Percentiles rank a stretch among this genome's conserved stretches.
Evolutionary conservation across 768 basidiomycete genomes (phyloP).

Genomic region (Panaeolus cyanescens): DNA sequence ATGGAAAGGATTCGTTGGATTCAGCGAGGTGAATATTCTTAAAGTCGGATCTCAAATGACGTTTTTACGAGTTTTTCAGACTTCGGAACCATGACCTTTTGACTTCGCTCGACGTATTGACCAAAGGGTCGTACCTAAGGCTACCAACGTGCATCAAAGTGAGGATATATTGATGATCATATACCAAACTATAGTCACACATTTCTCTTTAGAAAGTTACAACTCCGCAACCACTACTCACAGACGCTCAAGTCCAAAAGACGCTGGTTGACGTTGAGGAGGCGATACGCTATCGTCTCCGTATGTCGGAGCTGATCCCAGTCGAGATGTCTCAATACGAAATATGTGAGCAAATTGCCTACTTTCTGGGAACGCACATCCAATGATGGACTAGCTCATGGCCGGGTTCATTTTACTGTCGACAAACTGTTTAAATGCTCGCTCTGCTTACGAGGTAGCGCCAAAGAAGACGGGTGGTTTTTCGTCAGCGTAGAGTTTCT

Average conservation of each 20-base stretch:
- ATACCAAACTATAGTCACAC: constrained; percentile 3
- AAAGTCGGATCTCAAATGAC: not conserved
- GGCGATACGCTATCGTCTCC: constrained; percentile 76
- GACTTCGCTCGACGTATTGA: constrained; percentile 88
- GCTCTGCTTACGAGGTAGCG: constrained; percentile 71
- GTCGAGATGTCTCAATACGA: constrained; percentile 74
- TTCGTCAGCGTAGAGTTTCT: constrained; percentile 78
- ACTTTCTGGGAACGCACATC: constrained; percentile 13
- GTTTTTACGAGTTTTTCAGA: constrained; percentile 46
- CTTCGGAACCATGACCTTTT: constrained; percentile 92
- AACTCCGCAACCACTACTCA: constrained; percentile 64
- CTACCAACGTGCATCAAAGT: constrained; percentile 86
- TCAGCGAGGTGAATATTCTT: constrained; percentile 64
- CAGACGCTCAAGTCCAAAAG: constrained; percentile 63
- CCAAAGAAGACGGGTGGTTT: constrained; percentile 81
- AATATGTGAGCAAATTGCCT: constrained; percentile 47
- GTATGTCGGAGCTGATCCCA: constrained; percentile 79
- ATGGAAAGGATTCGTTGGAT: constrained; percentile 70
- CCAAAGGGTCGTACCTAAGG: constrained; percentile 81
- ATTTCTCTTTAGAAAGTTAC: constrained; percentile 60
- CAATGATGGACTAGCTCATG: constrained; percentile 52
- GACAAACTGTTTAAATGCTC: constrained; percentile 74
- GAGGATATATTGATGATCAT: constrained; percentile 8
- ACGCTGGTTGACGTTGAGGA: constrained; percentile 76
- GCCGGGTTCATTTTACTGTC: constrained; percentile 77